Conservation (phyloP, 2,329 filamentous ascomycete genomes). For the Fusarium ambrosium region DNA sequence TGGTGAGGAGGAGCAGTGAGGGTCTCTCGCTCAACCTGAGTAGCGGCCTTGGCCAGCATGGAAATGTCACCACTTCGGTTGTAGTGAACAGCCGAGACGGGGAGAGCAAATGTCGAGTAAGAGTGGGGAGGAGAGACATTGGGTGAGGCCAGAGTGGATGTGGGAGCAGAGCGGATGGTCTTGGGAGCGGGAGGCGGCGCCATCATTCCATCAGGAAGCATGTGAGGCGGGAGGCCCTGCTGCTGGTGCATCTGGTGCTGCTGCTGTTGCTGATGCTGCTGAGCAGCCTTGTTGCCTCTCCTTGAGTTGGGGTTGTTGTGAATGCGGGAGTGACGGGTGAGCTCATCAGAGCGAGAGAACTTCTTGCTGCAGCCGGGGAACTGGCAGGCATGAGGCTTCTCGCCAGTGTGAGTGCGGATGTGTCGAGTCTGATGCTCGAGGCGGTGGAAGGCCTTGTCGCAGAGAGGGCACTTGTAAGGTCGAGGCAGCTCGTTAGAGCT, state of each 20-base stretch:
- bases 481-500: conserved; percentile 80
- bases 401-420: conserved; percentile 96
- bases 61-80: conserved; percentile 67
- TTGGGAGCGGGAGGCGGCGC: conserved; percentile 80
- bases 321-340: conserved; percentile 96
- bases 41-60: conserved; percentile 71
- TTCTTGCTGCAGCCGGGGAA: conserved; percentile 97
- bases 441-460: conserved; percentile 98
- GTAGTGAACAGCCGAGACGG: conserved; percentile 65
- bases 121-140: conserved; percentile 96
- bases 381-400: conserved; percentile 97
- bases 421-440: conserved; percentile 93
- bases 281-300: conserved; percentile 83
- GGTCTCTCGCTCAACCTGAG: conserved; percentile 73
- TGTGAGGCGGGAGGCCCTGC: conserved; percentile 57
- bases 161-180: conserved; percentile 89
- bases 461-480: conserved; percentile 98
- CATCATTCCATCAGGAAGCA: conserved; percentile 77
- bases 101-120: conserved; percentile 77
- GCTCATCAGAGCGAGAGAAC: conserved; percentile 95
- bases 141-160: conserved; percentile 88
- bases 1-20: conserved; percentile 57
- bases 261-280: conserved; percentile 57
- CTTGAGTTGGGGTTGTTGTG: conserved; percentile 99
- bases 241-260: conserved; percentile 54